Percentiles rank a stretch among this genome's conserved stretches.
These are phyloP conservation scores for Saksenaea vasiformis DNA, from an alignment of 371 early-diverging fungal species.

Conservation along the genomic window DNA sequence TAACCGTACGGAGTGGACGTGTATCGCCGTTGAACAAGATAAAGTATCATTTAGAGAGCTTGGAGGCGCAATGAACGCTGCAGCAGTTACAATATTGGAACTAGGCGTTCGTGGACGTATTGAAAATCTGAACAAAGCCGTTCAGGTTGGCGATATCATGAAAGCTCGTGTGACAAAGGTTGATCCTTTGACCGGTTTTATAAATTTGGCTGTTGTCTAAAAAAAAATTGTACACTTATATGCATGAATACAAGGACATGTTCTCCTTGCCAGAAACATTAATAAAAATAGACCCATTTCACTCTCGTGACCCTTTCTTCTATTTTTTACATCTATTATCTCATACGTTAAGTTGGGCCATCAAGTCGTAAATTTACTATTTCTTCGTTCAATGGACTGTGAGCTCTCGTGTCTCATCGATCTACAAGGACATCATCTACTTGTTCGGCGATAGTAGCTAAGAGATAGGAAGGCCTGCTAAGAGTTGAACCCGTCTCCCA, in stretches of 20 bases:
- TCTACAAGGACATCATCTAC: no score
- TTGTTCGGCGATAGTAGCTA: no score
- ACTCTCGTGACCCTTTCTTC: no score
- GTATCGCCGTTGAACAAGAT: slow-evolving; percentile 21
- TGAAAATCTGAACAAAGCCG: slow-evolving; percentile 17
- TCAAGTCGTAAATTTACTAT: no score
- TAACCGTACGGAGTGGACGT: slow-evolving; percentile 30
- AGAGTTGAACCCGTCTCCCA: no score
- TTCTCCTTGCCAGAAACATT: not conserved
- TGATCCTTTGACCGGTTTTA: slow-evolving; percentile 18
- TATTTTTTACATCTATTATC: no score
- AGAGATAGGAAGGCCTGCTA: no score
- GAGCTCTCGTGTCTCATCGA: no score
- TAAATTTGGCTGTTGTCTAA: slow-evolving; percentile 27
- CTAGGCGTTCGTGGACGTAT: slow-evolving; percentile 39
- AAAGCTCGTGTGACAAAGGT: slow-evolving; percentile 28
- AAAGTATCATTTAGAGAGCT: slow-evolving; percentile 16
- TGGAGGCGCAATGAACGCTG: slow-evolving; percentile 34
- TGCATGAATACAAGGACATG: not conserved
- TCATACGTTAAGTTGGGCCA: no score
- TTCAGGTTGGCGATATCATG: slow-evolving; percentile 35
- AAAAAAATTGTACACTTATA: slow-evolving; percentile 1
- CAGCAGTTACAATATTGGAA: slow-evolving; percentile 36
- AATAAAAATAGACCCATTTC: not conserved
- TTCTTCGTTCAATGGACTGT: no score